phyloP scores from a whole-genome alignment of 768 basidiomycete species.

The Neoboletus magnificus region DNA sequence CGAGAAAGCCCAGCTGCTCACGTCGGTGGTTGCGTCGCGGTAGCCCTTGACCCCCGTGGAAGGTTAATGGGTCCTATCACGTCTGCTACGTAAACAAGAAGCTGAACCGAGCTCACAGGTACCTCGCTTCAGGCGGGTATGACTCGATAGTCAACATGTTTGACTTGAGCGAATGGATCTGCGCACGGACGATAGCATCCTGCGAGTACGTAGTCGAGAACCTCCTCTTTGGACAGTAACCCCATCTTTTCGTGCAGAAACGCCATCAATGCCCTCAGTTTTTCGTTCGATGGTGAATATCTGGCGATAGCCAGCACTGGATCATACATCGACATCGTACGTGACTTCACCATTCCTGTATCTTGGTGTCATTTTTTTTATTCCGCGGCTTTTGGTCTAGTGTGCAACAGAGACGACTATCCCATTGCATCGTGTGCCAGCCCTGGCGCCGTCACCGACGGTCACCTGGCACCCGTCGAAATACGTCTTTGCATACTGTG shows the following conservation, averaged over 20 bases:
- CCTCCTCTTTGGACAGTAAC: background rate
- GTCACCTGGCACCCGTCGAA: slow-evolving; percentile 83
- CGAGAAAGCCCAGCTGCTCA: slow-evolving; percentile 69
- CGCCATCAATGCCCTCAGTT: slow-evolving; percentile 69
- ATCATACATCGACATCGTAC: slow-evolving; percentile 72
- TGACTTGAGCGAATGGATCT: slow-evolving; percentile 78
- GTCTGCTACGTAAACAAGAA: background rate
- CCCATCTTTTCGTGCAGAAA: slow-evolving; percentile 42
- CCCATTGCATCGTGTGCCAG: slow-evolving; percentile 73
- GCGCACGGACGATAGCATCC: slow-evolving; percentile 66
- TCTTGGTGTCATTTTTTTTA: background rate
- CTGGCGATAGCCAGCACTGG: slow-evolving; percentile 73
- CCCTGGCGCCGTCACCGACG: slow-evolving; percentile 67
- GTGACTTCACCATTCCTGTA: slow-evolving; percentile 22
- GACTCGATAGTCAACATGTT: slow-evolving; percentile 85
- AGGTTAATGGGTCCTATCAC: slow-evolving; percentile 36
- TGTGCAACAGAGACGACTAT: slow-evolving; percentile 75
- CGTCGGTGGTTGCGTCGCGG: slow-evolving; percentile 74
- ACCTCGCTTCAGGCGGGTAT: slow-evolving; percentile 74
- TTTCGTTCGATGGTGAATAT: slow-evolving; percentile 83
- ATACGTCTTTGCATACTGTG: slow-evolving; percentile 79
- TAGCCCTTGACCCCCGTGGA: slow-evolving; percentile 79
- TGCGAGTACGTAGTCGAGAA: slow-evolving; percentile 62
- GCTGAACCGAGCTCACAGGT: slow-evolving; percentile 38
- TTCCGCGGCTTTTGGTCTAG: slow-evolving; percentile 34